Percentiles rank a stretch among this genome's conserved stretches.
Conservation (phyloP, 2,329 filamentous ascomycete species). For the Hymenoscyphus repandus region DNA sequence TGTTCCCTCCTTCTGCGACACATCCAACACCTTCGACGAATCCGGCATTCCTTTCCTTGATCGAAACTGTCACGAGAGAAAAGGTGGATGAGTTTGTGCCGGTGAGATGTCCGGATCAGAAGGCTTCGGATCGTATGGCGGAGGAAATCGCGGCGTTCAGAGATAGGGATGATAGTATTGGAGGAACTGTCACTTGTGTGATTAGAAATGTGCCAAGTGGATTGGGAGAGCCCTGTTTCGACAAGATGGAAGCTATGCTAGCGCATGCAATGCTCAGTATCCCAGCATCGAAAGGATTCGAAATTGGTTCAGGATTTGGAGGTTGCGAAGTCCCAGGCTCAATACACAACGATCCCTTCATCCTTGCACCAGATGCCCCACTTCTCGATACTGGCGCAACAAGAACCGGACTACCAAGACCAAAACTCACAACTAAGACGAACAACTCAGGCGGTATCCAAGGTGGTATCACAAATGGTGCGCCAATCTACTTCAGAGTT, state of each 20-base stretch:
- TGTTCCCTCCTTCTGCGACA: slow-evolving; percentile 66
- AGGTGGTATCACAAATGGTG: slow-evolving; percentile 30
- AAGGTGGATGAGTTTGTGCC: slow-evolving; percentile 81
- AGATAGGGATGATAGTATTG: slow-evolving; percentile 81
- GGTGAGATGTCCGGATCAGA: slow-evolving; percentile 75
- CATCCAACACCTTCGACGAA: slow-evolving; percentile 67
- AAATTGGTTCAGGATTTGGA: slow-evolving; percentile 87
- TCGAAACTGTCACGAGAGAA: slow-evolving; percentile 66
- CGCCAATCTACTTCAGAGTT: slow-evolving; percentile 88
- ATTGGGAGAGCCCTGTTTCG: slow-evolving; percentile 89
- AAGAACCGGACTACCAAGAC: slow-evolving; percentile 42
- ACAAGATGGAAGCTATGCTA: slow-evolving; percentile 88
- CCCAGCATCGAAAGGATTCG: slow-evolving; percentile 91
- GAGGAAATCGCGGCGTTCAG: slow-evolving; percentile 71
- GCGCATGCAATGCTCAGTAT: slow-evolving; percentile 94
- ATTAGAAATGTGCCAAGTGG: slow-evolving; percentile 81
- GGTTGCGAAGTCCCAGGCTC: slow-evolving; percentile 83
- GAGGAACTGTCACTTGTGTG: slow-evolving; percentile 90
- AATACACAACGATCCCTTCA: slow-evolving; percentile 87
- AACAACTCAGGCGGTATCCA: slow-evolving; percentile 49
- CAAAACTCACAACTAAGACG: slow-evolving; percentile 66
- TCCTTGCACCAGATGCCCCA: slow-evolving; percentile 42
- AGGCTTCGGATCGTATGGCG: slow-evolving; percentile 66
- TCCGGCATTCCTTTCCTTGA: slow-evolving; percentile 70
- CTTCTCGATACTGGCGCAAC: slow-evolving; percentile 42